Evolutionary conservation across 1,139 yeast genomes (phyloP).

Genomic region (Hyphopichia buzzinii): DNA sequence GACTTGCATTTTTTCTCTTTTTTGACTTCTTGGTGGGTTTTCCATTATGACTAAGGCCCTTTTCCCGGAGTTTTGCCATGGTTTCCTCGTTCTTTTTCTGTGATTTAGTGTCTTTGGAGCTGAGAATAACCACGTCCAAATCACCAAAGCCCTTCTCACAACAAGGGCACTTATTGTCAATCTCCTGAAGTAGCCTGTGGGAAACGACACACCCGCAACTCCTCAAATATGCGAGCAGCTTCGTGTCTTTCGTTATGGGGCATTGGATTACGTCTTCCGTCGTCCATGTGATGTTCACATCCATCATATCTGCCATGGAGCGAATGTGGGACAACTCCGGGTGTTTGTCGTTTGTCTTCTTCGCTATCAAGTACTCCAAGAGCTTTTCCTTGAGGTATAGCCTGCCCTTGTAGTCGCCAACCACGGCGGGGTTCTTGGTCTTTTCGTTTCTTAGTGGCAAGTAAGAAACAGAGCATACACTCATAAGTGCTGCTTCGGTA

Average conservation of each 20-base stretch:
- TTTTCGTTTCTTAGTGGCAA: constrained; percentile 20
- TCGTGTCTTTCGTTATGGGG: constrained; percentile 37
- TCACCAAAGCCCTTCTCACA: constrained; percentile 25
- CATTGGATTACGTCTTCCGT: constrained; percentile 41
- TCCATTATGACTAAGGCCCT: constrained; percentile 49
- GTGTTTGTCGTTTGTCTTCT: constrained; percentile 17
- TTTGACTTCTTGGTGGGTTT: constrained; percentile 28
- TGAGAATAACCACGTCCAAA: constrained; percentile 33
- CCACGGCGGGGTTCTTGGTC: constrained; percentile 38
- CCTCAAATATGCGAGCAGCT: constrained; percentile 29
- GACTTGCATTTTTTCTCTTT: no score
- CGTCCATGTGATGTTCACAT: constrained; percentile 26
- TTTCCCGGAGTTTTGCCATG: constrained; percentile 18
- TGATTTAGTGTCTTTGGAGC: constrained; percentile 29
- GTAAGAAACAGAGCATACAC: constrained; percentile 28
- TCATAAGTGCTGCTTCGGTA: constrained; percentile 9
- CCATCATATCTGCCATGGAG: constrained; percentile 28
- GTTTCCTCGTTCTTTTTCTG: constrained; percentile 31
- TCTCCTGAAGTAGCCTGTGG: constrained; percentile 19
- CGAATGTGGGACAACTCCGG: constrained; percentile 40
- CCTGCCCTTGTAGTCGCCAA: constrained; percentile 69
- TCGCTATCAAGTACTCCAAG: constrained; percentile 52
- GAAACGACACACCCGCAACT: constrained; percentile 44
- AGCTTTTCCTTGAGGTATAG: constrained; percentile 70
- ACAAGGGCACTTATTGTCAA: constrained; percentile 31